phyloP scores from a whole-genome alignment of 2,329 filamentous ascomycete genomes.

The Chalaropsis thielavioides region DNA sequence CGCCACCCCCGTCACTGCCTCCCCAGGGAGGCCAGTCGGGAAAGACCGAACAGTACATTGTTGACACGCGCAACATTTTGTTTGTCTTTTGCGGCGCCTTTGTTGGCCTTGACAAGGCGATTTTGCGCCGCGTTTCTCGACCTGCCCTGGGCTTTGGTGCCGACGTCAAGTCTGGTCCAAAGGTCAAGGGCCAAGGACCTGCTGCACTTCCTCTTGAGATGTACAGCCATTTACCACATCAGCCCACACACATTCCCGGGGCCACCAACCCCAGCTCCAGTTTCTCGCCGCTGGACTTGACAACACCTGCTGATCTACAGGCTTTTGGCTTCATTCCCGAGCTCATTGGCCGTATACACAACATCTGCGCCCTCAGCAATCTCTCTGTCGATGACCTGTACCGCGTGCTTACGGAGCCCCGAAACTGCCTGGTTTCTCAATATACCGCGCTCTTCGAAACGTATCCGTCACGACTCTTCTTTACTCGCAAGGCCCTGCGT shows the following conservation, averaged over 20 bases:
- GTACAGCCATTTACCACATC: constrained; percentile 43
- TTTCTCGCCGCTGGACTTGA: constrained; percentile 53
- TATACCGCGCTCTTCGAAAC: constrained; percentile 77
- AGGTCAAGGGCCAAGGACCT: constrained; percentile 29
- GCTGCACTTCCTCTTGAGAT: constrained; percentile 51
- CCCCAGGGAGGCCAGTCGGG: constrained; percentile 32
- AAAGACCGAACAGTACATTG: constrained; percentile 51
- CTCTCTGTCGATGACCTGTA: constrained; percentile 55
- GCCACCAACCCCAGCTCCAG: constrained; percentile 22
- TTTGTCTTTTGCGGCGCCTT: constrained; percentile 97
- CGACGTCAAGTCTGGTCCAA: constrained; percentile 45
- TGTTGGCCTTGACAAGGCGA: constrained; percentile 74
- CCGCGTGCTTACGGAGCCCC: constrained; percentile 81
- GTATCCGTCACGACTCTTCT: constrained; percentile 64
- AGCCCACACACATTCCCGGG: constrained; percentile 25
- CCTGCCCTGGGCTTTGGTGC: constrained; percentile 84
- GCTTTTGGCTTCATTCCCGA: constrained; percentile 86
- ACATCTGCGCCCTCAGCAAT: constrained; percentile 71
- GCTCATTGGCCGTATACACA: constrained; percentile 87
- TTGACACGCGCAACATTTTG: constrained; percentile 89
- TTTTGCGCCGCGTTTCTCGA: constrained; percentile 75
- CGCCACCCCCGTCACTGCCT: constrained; percentile 28
- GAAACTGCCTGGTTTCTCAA: constrained; percentile 75
- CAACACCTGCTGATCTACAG: constrained; percentile 63
- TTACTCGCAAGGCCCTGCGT: constrained; percentile 68